Evolutionary conservation across 345 rosid genomes (phyloP).

Genomic region (Salix brachista): DNA sequence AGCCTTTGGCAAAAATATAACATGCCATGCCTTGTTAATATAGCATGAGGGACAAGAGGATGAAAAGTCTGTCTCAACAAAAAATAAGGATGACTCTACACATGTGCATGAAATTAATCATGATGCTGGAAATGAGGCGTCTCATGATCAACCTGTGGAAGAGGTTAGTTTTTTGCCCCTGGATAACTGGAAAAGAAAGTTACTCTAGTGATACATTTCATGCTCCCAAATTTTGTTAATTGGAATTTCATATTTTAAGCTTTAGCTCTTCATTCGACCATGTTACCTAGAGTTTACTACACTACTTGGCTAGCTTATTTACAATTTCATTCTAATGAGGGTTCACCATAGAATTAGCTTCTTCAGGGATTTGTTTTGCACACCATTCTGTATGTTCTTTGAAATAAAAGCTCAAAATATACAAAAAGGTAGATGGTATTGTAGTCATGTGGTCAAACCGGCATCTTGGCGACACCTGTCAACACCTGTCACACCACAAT

Average conservation of each 20-base stretch:
- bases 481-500: not conserved
- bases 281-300: not conserved
- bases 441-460: not conserved
- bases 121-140: constrained; percentile 32
- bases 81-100: constrained; percentile 32
- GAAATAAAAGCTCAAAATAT: not conserved
- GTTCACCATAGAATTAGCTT: not conserved
- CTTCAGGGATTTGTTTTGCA: not conserved
- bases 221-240: not conserved
- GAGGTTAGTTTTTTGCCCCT: constrained; percentile 26
- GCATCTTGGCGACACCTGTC: not conserved
- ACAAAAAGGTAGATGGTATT: not conserved
- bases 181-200: not conserved
- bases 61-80: constrained; percentile 31
- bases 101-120: constrained; percentile 37
- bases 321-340: not conserved
- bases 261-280: not conserved
- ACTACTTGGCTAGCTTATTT: not conserved
- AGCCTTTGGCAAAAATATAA: constrained; percentile 5
- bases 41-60: constrained; percentile 39
- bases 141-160: constrained; percentile 35
- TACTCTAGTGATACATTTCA: no score
- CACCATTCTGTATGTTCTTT: not conserved
- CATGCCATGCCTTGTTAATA: constrained; percentile 12
- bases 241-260: not conserved